Evolutionary conservation across 2,329 filamentous ascomycete species (phyloP).

Genomic region (Exophiala calicioides): DNA sequence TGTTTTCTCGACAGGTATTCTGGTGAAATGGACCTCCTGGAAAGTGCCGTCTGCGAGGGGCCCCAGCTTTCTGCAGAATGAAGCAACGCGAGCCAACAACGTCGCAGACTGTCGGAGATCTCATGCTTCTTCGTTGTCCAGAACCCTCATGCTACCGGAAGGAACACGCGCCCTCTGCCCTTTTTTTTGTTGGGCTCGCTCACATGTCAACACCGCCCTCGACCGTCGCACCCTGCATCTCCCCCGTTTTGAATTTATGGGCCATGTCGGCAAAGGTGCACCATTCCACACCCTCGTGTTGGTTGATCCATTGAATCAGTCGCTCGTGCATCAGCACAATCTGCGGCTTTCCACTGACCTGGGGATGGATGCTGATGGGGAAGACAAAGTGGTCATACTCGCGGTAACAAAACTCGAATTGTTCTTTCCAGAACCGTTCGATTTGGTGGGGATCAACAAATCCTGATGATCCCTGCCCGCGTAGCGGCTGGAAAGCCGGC

Average conservation of each 20-base stretch:
- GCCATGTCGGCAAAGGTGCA: conserved; percentile 64
- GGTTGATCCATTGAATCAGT: conserved; percentile 50
- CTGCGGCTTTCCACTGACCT: conserved; percentile 52
- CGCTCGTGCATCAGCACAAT: conserved; percentile 51
- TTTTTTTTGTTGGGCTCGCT: not conserved
- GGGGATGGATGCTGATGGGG: conserved; percentile 50
- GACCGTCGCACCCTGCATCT: conserved; percentile 40
- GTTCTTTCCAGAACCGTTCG: conserved; percentile 49
- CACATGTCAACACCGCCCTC: conserved; percentile 20
- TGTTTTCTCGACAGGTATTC: conserved; percentile 12
- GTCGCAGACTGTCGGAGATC: no score
- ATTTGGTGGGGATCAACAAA: conserved; percentile 40
- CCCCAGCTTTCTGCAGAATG: conserved; percentile 5
- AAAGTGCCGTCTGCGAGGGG: not conserved
- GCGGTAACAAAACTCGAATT: conserved; percentile 49
- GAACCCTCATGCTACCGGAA: no score
- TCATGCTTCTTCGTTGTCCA: not conserved
- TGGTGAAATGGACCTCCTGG: conserved; percentile 2
- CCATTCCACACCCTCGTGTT: conserved; percentile 48
- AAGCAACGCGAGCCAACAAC: no score
- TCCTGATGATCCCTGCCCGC: conserved; percentile 29
- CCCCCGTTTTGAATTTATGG: conserved; percentile 67
- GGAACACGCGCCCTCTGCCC: no score
- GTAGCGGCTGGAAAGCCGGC: conserved; percentile 46
- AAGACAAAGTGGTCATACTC: conserved; percentile 52